Conservation (phyloP, 805 yeast species). For the Cyberlindnera meyerae region DNA sequence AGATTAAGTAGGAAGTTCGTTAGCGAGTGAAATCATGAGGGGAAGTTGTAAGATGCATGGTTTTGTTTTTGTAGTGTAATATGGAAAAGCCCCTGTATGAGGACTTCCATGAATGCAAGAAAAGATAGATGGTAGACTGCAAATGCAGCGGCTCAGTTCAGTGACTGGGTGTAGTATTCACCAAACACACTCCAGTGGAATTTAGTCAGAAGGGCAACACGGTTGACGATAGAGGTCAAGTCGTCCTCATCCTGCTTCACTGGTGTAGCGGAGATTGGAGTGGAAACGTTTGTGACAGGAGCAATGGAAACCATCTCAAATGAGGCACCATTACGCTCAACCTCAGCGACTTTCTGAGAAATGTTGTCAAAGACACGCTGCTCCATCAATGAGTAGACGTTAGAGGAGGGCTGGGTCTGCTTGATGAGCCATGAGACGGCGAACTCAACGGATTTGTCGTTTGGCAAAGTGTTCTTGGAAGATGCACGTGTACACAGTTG, state of each 20-base stretch:
- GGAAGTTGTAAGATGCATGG: no score
- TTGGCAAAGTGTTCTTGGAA: slow-evolving; percentile 22
- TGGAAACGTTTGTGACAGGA: slow-evolving; percentile 12
- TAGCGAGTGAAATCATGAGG: not conserved
- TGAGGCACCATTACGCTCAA: slow-evolving; percentile 11
- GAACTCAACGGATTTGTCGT: slow-evolving; percentile 36
- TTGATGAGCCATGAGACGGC: slow-evolving; percentile 75
- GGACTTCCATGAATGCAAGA: no score
- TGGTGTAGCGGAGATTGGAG: slow-evolving; percentile 11
- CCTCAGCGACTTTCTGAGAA: slow-evolving; percentile 31
- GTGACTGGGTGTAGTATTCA: slow-evolving; percentile 41
- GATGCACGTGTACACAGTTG: slow-evolving; percentile 48
- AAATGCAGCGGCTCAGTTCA: slow-evolving; percentile 2
- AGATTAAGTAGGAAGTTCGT: not conserved
- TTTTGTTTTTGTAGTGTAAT: no score
- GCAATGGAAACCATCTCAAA: slow-evolving; percentile 7
- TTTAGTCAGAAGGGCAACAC: slow-evolving; percentile 50
- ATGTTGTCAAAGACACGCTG: slow-evolving; percentile 53
- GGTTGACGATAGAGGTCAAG: slow-evolving; percentile 52
- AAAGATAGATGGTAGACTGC: not conserved
- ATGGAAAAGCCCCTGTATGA: no score
- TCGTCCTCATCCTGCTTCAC: slow-evolving; percentile 41
- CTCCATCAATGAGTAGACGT: slow-evolving; percentile 73
- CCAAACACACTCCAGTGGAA: slow-evolving; percentile 87
- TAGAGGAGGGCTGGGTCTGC: slow-evolving; percentile 80